Conservation (phyloP, 2,329 filamentous ascomycete genomes). For the Whalleya microplaca region DNA sequence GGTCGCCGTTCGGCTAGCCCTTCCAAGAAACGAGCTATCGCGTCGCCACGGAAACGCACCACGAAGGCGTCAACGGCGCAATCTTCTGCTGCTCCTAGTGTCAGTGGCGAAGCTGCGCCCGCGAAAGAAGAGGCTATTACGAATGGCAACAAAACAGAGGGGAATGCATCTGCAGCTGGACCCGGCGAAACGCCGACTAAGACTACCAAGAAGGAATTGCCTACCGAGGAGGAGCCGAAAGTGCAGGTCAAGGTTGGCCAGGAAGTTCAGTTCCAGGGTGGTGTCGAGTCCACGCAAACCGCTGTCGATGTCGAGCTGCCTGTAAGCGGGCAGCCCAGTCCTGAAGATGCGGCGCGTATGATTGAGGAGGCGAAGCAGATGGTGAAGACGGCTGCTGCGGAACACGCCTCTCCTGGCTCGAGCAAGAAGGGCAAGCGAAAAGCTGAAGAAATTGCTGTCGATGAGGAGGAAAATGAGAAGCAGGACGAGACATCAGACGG, state of each 20-base stretch:
- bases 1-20: slow-evolving; percentile 62
- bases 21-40: slow-evolving; percentile 54
- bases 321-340: slow-evolving; percentile 67
- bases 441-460: slow-evolving; percentile 70
- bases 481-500: slow-evolving; percentile 48
- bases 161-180: slow-evolving; percentile 50
- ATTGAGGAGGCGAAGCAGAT: slow-evolving; percentile 85
- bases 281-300: slow-evolving; percentile 70
- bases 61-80: slow-evolving; percentile 46
- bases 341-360: slow-evolving; percentile 81
- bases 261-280: slow-evolving; percentile 50
- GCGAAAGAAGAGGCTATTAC: slow-evolving; percentile 34
- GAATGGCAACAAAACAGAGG: slow-evolving; percentile 49
- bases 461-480: slow-evolving; percentile 57
- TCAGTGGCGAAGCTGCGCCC: slow-evolving; percentile 32
- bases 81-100: slow-evolving; percentile 38
- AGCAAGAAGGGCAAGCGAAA: slow-evolving; percentile 71
- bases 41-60: slow-evolving; percentile 60
- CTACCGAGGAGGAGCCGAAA: slow-evolving; percentile 59
- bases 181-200: slow-evolving; percentile 45
- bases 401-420: slow-evolving; percentile 44
- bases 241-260: slow-evolving; percentile 74
- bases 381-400: slow-evolving; percentile 72
- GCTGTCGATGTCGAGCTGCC: slow-evolving; percentile 79
- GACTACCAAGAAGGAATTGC: slow-evolving; percentile 55